Conservation (phyloP, 495 filamentous ascomycete species). For the Usnea hakonensis region DNA sequence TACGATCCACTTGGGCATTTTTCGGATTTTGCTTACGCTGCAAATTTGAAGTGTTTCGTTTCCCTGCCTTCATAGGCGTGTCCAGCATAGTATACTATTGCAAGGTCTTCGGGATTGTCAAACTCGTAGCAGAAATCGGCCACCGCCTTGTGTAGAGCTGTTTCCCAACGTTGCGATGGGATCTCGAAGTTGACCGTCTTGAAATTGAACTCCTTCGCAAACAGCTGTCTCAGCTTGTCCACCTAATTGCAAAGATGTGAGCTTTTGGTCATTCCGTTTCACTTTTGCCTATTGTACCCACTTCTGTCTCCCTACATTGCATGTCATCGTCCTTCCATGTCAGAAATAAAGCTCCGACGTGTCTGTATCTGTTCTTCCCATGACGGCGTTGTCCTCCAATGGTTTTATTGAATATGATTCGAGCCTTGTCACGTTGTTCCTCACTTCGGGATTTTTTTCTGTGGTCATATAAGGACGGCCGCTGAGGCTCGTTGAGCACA, state of each 20-base stretch:
- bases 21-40: slow-evolving; percentile 18
- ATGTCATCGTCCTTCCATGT: slow-evolving; percentile 50
- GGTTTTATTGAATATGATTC: slow-evolving; percentile 22
- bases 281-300: neutral
- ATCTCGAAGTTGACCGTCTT: slow-evolving; percentile 22
- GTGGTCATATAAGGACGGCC: neutral
- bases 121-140: slow-evolving; percentile 22
- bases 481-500: neutral
- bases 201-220: slow-evolving; percentile 21
- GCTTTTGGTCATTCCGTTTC: neutral
- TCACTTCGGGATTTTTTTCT: slow-evolving; percentile 11
- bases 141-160: slow-evolving; percentile 19
- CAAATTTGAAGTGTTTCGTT: slow-evolving; percentile 21
- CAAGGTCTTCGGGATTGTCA: slow-evolving; percentile 22
- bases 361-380: slow-evolving; percentile 35
- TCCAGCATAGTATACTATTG: slow-evolving; percentile 28
- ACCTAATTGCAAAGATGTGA: slow-evolving; percentile 14
- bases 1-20: neutral
- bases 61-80: slow-evolving; percentile 22
- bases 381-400: slow-evolving; percentile 22
- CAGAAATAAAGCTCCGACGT: slow-evolving; percentile 45
- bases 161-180: slow-evolving; percentile 19
- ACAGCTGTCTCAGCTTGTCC: slow-evolving; percentile 16
- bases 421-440: slow-evolving; percentile 16
- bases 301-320: slow-evolving; percentile 29